Percentiles rank a stretch among this genome's conserved stretches.
Conservation (phyloP, 495 filamentous ascomycete species). For the Cercophora newfieldiana region DNA sequence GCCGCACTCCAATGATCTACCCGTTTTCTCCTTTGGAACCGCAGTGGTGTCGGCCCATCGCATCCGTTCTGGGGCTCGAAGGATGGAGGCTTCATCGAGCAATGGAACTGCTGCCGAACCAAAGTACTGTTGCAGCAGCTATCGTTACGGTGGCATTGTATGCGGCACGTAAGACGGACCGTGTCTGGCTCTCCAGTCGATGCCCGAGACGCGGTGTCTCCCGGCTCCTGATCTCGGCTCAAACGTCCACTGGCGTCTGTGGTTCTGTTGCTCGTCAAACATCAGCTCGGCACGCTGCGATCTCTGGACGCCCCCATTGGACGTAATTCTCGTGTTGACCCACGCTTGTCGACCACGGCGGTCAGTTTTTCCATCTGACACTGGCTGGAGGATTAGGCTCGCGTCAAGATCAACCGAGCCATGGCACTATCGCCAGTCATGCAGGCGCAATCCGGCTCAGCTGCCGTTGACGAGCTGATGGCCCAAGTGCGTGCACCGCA, state of each 20-base stretch:
- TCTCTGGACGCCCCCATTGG: background rate
- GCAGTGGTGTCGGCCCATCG: constrained; percentile 12
- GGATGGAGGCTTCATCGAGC: background rate
- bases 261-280: background rate
- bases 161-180: constrained; percentile 2
- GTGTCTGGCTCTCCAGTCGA: background rate
- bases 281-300: no score
- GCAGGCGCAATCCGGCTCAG: constrained; percentile 12
- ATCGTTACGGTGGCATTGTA: background rate
- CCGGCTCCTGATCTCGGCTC: constrained; percentile 2
- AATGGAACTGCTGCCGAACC: constrained; percentile 2
- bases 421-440: constrained; percentile 12
- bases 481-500: background rate
- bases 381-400: constrained; percentile 2
- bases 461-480: constrained; percentile 10
- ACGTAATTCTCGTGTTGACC: background rate
- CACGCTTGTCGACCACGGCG: constrained; percentile 4
- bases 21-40: constrained; percentile 24
- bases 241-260: background rate
- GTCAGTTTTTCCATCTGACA: no score
- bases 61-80: no score
- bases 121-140: background rate
- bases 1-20: constrained; percentile 27
- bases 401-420: constrained; percentile 16
- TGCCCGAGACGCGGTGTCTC: background rate